phyloP scores from a whole-genome alignment of 306 rosid genomes.

The Citrullus amarus region DNA sequence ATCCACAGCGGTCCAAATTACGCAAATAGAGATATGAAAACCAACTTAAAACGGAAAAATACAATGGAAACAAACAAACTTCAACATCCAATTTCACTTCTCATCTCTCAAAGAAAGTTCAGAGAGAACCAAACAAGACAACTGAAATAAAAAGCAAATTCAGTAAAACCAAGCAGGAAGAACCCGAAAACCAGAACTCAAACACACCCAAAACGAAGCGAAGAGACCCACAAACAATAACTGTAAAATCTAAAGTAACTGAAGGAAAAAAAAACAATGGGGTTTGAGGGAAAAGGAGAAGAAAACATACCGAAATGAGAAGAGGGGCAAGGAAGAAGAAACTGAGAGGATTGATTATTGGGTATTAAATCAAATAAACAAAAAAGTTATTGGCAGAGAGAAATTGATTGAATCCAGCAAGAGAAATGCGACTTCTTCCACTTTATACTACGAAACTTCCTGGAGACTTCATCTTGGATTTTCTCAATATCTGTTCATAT shows the following conservation, averaged over 20 bases:
- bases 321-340: not conserved
- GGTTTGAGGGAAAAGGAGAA: not conserved
- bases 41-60: not conserved
- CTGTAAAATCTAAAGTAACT: not conserved
- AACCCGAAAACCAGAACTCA: not conserved
- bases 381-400: not conserved
- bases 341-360: not conserved
- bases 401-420: conserved; percentile 7
- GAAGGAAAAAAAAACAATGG: not conserved
- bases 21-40: not conserved
- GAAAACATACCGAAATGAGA: conserved; percentile 2
- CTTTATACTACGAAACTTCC: conserved; percentile 11
- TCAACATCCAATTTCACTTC: not conserved
- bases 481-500: not conserved
- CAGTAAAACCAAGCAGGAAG: not conserved
- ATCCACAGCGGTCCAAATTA: not conserved
- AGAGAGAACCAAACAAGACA: not conserved
- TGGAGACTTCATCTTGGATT: not conserved
- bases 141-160: not conserved
- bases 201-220: not conserved
- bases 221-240: not conserved
- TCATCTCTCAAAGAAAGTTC: not conserved
- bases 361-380: conserved; percentile 2
- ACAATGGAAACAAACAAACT: not conserved
- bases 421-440: conserved; percentile 6